Evolutionary conservation across 148 eudicot species (phyloP).

Genomic region (Vaccinium darrowii): DNA sequence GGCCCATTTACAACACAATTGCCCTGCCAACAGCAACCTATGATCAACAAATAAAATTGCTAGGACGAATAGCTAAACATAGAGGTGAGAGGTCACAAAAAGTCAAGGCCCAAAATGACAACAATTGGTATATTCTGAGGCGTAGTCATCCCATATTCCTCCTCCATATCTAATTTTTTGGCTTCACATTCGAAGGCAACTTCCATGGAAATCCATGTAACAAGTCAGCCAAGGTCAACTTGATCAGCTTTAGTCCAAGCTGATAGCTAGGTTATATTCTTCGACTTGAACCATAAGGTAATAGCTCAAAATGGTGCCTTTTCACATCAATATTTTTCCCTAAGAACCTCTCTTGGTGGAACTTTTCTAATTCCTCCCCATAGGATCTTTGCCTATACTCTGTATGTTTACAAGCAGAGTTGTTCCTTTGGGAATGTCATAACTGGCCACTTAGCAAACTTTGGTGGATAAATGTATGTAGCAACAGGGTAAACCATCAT

Average conservation of each 20-base stretch:
- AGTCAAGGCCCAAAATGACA: not conserved
- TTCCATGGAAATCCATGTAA: not conserved
- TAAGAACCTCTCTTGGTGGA: not conserved
- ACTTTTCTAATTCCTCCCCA: not conserved
- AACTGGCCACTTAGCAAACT: not conserved
- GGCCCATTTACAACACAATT: no score
- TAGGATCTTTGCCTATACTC: constrained; percentile 5
- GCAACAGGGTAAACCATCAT: not conserved
- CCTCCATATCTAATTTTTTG: not conserved
- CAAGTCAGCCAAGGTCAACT: constrained; percentile 3
- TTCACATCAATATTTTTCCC: not conserved
- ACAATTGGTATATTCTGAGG: not conserved
- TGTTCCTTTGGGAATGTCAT: not conserved
- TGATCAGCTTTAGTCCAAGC: not conserved
- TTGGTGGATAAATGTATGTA: not conserved
- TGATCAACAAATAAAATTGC: not conserved
- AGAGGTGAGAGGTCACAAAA: not conserved
- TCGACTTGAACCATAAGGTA: constrained; percentile 1
- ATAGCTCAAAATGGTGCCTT: constrained; percentile 7
- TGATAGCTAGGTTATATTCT: constrained; percentile 1
- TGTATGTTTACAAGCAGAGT: not conserved
- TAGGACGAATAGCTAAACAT: no score
- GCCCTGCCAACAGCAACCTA: not conserved
- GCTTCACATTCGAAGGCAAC: not conserved
- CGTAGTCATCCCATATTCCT: not conserved